Evolutionary conservation across 306 rosid species (phyloP), one percentile per base, ranked within the genome.

Genomic region (Sphenostylis stenocarpa): DNA sequence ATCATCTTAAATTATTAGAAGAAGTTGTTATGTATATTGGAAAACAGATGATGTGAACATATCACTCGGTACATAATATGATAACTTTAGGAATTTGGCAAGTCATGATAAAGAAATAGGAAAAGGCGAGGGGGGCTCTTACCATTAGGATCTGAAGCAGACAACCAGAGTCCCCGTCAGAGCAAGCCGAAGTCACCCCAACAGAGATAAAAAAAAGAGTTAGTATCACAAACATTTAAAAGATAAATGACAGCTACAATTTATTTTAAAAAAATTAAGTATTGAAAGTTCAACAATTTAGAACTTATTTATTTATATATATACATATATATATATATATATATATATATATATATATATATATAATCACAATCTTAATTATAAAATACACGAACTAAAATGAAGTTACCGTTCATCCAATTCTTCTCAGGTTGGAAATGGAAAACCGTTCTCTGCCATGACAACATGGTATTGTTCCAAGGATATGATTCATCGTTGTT

Each of bases 61-160:
- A n/a, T n/a, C n/a, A n/a, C n/a, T n/a, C n/a, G n/a, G n/a, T n/a
- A n/a, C n/a, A n/a, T n/a, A n/a, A n/a, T n/a, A n/a, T n/a, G n/a
- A n/a, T n/a, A n/a, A n/a, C n/a, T n/a, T n/a, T n/a, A n/a, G n/a
- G n/a, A n/a, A n/a, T n/a, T n/a, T n/a, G n/a, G n/a, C n/a, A n/a
- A n/a, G n/a, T n/a, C n/a, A n/a, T n/a, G 7, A 38, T 17, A 20
- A 53, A 24, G 64, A 43, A 14, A 7, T 28, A 12, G 5, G 8
- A 57, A 66, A 56, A 21, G 28, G 73, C 0, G 4, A 45, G 16
- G 36, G 36, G 21, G 21, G 61, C 1, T 75, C 89, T 80, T 88
- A 94, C 98, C 98, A 53, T 94, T 94, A 49, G 98, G 98, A 91
- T 94, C 98, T 94, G 88, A 79, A 63, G 84, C 73, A 83, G 76